Evolutionary conservation across 2,329 filamentous ascomycete species (phyloP), one percentile per base, ranked within the genome.

Genomic region (Neocatenulostroma microsporum): DNA sequence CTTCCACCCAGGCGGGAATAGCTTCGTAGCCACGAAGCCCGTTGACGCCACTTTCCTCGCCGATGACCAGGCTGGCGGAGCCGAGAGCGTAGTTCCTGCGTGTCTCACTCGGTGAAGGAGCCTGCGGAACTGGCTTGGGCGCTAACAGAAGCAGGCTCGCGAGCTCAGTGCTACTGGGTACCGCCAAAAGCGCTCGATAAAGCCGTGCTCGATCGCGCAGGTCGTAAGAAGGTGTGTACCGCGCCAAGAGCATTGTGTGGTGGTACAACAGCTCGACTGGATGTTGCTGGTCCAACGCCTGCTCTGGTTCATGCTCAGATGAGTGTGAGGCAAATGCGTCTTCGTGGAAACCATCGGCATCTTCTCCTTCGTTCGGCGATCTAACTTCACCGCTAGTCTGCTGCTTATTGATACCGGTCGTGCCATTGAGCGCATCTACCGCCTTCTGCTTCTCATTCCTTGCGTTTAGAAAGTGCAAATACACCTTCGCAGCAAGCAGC

Each of bases 191-290:
- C 1, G 87, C 74, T 46, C 84, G 86, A 66, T 94, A 96, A 43
- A 95, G 74, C 21, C 91, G 79, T 2, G 88, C 80, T 17, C 91
- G 82, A 57, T 96, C 91, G 46, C 91, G 85, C 3, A 98, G 76
- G 55, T 96, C 88, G 61, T 94, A 98, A 1, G 88, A 95, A 0
- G 81, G 85, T 53, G 96, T 91, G 60, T 96, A 98, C 42, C 91
- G 79, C 21, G 84, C 84, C 1, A 98, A 75, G 1, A 89, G 73
- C 19, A 94, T 70, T 15, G 84, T 76, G 52, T 98, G 94, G 20
- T 82, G 76, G 80, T 87, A 98, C 2, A 98, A 68, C 3, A 79
- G 71, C 20, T 78, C 75, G 35, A 94, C 80, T 0, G 82, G 76
- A 49, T 94, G 80, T 4, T 72, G 66, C 21, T 68, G 69, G 24